Percentiles rank a stretch among this genome's conserved stretches.
Evolutionary conservation across 148 eudicot genomes (phyloP).

Genomic region (Camellia sinensis): DNA sequence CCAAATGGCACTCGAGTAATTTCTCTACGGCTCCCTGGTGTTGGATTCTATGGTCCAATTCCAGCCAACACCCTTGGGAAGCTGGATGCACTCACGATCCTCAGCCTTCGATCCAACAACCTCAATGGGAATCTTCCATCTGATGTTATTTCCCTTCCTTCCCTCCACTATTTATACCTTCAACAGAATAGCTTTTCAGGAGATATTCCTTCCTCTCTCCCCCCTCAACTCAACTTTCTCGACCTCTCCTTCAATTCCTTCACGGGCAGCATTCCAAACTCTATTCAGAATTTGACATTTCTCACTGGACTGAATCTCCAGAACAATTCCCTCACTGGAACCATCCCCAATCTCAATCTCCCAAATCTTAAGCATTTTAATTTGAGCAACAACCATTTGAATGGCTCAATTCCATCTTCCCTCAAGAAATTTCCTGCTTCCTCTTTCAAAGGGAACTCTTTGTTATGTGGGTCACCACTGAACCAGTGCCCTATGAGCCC

Average conservation of each 20-base stretch:
- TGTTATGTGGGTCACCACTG: conserved; percentile 73
- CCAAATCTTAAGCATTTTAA: conserved; percentile 49
- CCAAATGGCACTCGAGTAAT: conserved; percentile 44
- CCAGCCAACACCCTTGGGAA: conserved; percentile 68
- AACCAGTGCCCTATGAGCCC: conserved; percentile 44
- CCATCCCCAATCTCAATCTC: conserved; percentile 49
- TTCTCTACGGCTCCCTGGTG: conserved; percentile 70
- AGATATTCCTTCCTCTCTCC: conserved; percentile 58
- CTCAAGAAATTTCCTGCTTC: conserved; percentile 60
- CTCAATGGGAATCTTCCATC: conserved; percentile 68
- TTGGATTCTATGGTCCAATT: conserved; percentile 67
- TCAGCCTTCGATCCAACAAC: conserved; percentile 74
- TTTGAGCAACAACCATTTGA: conserved; percentile 67
- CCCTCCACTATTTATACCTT: conserved; percentile 60
- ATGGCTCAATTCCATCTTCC: conserved; percentile 68
- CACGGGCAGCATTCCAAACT: conserved; percentile 58
- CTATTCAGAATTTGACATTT: conserved; percentile 55
- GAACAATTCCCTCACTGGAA: conserved; percentile 67
- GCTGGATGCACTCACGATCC: conserved; percentile 46
- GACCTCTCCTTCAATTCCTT: conserved; percentile 82
- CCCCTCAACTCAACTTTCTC: conserved; percentile 46
- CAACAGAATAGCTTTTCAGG: conserved; percentile 76
- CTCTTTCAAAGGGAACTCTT: conserved; percentile 65
- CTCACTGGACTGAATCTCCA: conserved; percentile 60
- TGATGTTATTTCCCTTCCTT: conserved; percentile 65